phyloP scores from a whole-genome alignment of 441 rosid genomes.

The Erodium trifolium region DNA sequence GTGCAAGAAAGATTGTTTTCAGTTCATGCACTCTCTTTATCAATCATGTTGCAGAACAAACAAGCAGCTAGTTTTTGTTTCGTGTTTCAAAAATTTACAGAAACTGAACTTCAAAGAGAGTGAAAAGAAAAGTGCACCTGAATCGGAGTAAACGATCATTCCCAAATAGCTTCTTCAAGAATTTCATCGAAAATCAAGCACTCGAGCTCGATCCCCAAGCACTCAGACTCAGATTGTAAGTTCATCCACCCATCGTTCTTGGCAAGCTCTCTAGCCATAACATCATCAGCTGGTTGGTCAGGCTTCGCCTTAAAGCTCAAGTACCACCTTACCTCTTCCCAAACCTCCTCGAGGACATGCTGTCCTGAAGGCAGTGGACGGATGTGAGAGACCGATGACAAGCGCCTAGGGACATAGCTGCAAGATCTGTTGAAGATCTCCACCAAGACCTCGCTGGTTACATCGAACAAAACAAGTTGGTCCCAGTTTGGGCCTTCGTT shows the following conservation, averaged over 20 bases:
- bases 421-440: constrained; percentile 54
- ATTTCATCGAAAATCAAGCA: constrained; percentile 66
- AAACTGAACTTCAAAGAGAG: neutral
- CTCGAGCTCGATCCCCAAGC: constrained; percentile 63
- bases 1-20: no score
- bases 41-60: no score
- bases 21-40: no score
- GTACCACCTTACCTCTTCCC: constrained; percentile 56
- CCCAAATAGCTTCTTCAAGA: constrained; percentile 42
- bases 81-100: neutral
- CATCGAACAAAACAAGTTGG: constrained; percentile 51
- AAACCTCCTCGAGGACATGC: constrained; percentile 58
- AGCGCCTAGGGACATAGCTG: constrained; percentile 41
- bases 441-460: constrained; percentile 58
- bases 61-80: no score
- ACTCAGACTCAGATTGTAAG: constrained; percentile 62
- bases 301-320: constrained; percentile 29
- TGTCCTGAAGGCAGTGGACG: constrained; percentile 55
- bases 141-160: neutral
- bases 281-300: constrained; percentile 37
- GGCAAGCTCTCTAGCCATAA: constrained; percentile 41
- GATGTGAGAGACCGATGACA: constrained; percentile 41
- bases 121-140: neutral
- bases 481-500: constrained; percentile 32
- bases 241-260: constrained; percentile 71